A percentile compares a stretch with the other conserved stretches of the same genome.
Evolutionary conservation across 352 stramenopile genomes (phyloP).

Genomic region (Halophytophthora batemanensis): DNA sequence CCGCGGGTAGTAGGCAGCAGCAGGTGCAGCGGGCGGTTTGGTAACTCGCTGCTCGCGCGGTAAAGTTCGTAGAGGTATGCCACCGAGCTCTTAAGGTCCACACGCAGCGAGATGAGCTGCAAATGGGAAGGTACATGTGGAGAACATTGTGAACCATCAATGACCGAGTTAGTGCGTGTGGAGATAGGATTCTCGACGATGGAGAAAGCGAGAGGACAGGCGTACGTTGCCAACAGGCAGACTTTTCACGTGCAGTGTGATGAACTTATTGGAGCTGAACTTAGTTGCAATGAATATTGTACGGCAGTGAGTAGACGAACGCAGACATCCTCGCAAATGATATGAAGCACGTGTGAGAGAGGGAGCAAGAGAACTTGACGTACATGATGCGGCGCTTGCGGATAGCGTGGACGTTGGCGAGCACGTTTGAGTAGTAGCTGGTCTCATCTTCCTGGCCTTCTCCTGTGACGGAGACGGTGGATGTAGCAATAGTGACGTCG

Average conservation of each 20-base stretch:
- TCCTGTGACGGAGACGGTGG: background rate
- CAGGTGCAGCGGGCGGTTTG: slow-evolving; percentile 62
- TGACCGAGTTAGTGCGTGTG: background rate
- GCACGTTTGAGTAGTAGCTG: slow-evolving; percentile 50
- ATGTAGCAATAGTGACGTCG: background rate
- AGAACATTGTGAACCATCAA: background rate
- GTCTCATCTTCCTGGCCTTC: slow-evolving; percentile 13
- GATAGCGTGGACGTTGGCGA: slow-evolving; percentile 49
- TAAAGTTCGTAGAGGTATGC: slow-evolving; percentile 80
- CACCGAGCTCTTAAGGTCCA: slow-evolving; percentile 51
- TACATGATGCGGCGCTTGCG: slow-evolving; percentile 60
- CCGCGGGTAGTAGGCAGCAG: slow-evolving; percentile 61
- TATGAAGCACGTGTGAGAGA: background rate
- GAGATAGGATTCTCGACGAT: background rate
- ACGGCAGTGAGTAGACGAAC: background rate
- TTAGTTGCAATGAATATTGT: background rate
- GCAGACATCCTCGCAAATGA: too few relatives aligned
- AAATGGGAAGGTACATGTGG: background rate
- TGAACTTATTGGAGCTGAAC: slow-evolving; percentile 46
- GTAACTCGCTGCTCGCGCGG: slow-evolving; percentile 48
- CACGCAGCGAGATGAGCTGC: slow-evolving; percentile 54
- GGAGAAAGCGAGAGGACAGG: background rate
- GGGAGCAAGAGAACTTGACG: background rate
- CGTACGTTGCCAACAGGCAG: slow-evolving; percentile 71
- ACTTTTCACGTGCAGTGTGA: slow-evolving; percentile 72